Evolutionary conservation across 495 filamentous ascomycete genomes (phyloP), one percentile per base, ranked within the genome.

Genomic region (Aspergillus sclerotioniger): DNA sequence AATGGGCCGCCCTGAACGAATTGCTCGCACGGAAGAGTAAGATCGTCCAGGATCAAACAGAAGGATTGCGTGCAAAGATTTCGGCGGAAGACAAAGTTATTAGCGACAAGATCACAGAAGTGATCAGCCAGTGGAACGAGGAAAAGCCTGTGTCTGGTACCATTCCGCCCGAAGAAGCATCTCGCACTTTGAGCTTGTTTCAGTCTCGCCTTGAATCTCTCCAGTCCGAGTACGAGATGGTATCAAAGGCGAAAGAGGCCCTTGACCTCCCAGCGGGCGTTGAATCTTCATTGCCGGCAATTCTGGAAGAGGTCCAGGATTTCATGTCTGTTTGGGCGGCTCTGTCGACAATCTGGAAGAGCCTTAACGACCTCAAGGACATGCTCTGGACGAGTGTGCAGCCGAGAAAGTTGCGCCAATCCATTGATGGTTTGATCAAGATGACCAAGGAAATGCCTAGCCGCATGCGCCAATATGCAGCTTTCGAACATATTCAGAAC

Each of bases 381-480:
- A 88, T 81, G 21, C 83, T 92, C 0, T 99, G 94, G 94, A 91
- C 87, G 32, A 96, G 88, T 67, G 87, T 98, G 2, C 89, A 96
- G 64, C 91, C 94, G 2, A 82, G 94, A 45, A 98, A 97, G 73
- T 83, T 98, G 58, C 83, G 95, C 29, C 83, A 89, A 56, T 87
- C 90, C 15, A 84, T 99, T 49, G 94, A 99, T 66, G 84, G 86
- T 35, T 80, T 98, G 29, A 90, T 97, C 67, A 96, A 96, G 75
- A 94, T 96, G 88, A 96, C 92, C 47, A 99, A 96, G 76, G 92
- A 98, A 58, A 99, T 99, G 94, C 94, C 94, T 0, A 96, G 90
- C 71, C 86, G 94, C 45, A 99, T 98, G 95, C 86, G 94, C 48
- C 94, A 99, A 65, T 99, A 99, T 71, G 94, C 94, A 60, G 95